A percentile compares a stretch with the other conserved stretches of the same genome.
phyloP scores from a whole-genome alignment of 208 protist species.

The Naegleria lovaniensis region DNA sequence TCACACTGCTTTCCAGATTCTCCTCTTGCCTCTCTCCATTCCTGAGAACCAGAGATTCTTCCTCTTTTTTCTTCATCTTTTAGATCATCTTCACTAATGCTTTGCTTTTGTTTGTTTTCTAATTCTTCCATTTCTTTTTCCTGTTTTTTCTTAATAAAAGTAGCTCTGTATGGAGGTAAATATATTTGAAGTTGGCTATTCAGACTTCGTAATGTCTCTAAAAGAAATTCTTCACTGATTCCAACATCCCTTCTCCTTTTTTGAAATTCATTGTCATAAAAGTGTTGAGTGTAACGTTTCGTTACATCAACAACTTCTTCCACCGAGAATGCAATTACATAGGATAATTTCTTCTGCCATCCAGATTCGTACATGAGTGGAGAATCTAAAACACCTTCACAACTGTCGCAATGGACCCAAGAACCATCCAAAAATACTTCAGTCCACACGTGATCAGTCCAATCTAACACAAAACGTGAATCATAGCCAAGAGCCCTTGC shows the following conservation, averaged over 20 bases:
- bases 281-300: constrained; percentile 35
- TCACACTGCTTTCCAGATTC: background rate
- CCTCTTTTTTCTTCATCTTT: background rate
- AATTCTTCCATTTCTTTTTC: background rate
- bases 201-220: background rate
- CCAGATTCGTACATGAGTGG: constrained; percentile 47
- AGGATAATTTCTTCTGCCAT: constrained; percentile 46
- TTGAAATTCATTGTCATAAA: background rate
- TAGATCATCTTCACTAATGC: background rate
- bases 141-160: background rate
- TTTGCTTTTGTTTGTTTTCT: background rate
- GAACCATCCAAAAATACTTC: constrained; percentile 34
- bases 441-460: constrained; percentile 44
- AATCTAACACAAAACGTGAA: constrained; percentile 34
- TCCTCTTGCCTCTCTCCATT: constrained; percentile 15
- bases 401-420: constrained; percentile 41
- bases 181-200: background rate
- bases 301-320: constrained; percentile 41
- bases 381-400: constrained; percentile 37
- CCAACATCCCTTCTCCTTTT: background rate
- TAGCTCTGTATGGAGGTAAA: background rate
- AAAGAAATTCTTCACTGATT: background rate
- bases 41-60: background rate
- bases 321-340: constrained; percentile 33
- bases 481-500: constrained; percentile 32